Evolutionary conservation across 1,284 basidiomycete genomes (phyloP), one percentile per base, ranked within the genome.

Genomic region (Xanthoconium separans): DNA sequence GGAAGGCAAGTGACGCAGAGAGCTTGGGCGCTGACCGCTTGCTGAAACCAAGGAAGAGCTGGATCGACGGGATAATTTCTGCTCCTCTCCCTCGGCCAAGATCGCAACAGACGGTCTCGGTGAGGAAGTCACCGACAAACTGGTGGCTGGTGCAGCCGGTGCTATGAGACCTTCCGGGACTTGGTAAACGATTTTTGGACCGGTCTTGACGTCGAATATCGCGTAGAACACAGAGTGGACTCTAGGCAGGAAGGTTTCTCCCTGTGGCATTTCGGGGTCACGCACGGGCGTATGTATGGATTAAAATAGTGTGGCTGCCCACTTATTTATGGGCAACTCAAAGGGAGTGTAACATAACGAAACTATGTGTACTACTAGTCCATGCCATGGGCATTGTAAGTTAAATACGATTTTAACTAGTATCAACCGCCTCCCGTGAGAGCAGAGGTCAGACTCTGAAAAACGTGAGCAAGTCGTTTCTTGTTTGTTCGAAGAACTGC

Each of bases 141-240:
- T 70, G 27, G 68, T 37, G 6, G 66, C 58, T 42, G 68, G 67
- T 36, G 56, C 61, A 22, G 70, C 58, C 3, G 71, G 64, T 9
- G 80, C 75, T 57, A 95, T 91, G 40, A 91, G 81, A 34, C 86
- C 91, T 70, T 96, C 94, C 0, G 93, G 93, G 8, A 96, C 91
- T 70, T 95, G 93, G 63, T 87, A 91, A 22, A 93, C 82, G 50
- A 96, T 88, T 69, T 91, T 91, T 15, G 92, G 89, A 0, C 93
- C 94, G 60, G 88, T 82, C 9, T 77, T 77, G 44, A 87, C 79
- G 70, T 96, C 92, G 66, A 96, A 96, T 13, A 89, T 84, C 15
- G 91, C 87, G 65, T 93, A 93, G 74, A 95, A 93, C 10, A 95
- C 86, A 13, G 91, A 92, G 60, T 89, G 82, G 50, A 95, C 89